Evolutionary conservation across 2,329 filamentous ascomycete species (phyloP), one percentile per base, ranked within the genome.

Genomic region (Fonsecaea monophora): DNA sequence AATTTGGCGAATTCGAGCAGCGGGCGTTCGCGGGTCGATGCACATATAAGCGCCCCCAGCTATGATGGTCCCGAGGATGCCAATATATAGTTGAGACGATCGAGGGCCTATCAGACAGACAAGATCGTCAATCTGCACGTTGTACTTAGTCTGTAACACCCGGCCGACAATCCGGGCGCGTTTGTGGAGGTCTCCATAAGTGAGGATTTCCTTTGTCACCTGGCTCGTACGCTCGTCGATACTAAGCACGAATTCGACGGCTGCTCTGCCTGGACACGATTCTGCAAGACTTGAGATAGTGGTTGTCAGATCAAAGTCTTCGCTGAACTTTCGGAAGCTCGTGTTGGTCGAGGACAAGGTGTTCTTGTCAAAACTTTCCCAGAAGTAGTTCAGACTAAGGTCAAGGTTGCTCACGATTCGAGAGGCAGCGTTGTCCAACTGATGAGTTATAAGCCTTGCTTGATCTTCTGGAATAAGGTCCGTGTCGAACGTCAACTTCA

Each of bases 31-130:
- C 0, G 91, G 90, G 0, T 92, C 83, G 3, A 96, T 82, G 0
- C 92, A 92, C n/a, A 96, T 79, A 74, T 96, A 95, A 7, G 89
- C 92, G 73, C 88, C 89, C 8, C 92, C 92, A 4, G 87, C 81
- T 73, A 96, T 96, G 37, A 92, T 77, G 25, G 89, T 85, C 1
- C 87, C 92, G 35, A 97, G 81, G 32, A 96, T 91, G 0, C 88
- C 84, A 34, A 89, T 82, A 74, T 96, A 96, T 0, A 96, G 79
- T 32, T 87, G 77, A 0, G 87, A 76, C 0, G 89, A 94, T 75
- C 95, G 96, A 25, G 94, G 86, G 85, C 96, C 89, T 54, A 90
- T 82, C 53, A 96, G 85, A 38, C 88, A 89, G n/a, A 96, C 81
- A 9, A 92, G 79, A 15, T 87, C 82, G 7, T 88, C 85, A 1